Conservation (phyloP, 306 rosid genomes). For the Coriaria nepalensis region DNA sequence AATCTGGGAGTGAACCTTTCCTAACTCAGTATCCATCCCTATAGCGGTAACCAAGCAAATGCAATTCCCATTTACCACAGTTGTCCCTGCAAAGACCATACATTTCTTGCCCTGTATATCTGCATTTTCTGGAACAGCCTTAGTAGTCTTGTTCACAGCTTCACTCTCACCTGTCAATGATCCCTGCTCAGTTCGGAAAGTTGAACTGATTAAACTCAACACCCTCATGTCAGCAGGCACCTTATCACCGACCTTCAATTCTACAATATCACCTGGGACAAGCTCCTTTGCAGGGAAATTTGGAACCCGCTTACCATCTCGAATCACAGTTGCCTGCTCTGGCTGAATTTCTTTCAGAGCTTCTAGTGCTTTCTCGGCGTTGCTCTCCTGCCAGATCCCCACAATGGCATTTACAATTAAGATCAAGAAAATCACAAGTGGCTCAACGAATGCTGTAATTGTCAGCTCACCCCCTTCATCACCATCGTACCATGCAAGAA, state of each 20-base stretch:
- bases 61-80: slow-evolving; percentile 50
- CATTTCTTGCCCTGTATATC: slow-evolving; percentile 35
- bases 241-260: slow-evolving; percentile 35
- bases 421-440: slow-evolving; percentile 38
- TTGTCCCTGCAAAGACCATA: slow-evolving; percentile 43
- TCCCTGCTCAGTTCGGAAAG: slow-evolving; percentile 37
- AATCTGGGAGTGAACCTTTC: slow-evolving; percentile 50
- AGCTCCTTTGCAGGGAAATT: slow-evolving; percentile 62
- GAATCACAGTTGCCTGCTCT: slow-evolving; percentile 55
- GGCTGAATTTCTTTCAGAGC: slow-evolving; percentile 91
- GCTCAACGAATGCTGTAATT: slow-evolving; percentile 46
- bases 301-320: slow-evolving; percentile 28
- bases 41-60: slow-evolving; percentile 45
- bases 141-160: slow-evolving; percentile 34
- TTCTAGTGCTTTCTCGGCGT: slow-evolving; percentile 90
- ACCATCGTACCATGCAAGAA: slow-evolving; percentile 77
- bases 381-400: slow-evolving; percentile 90
- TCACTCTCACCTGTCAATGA: slow-evolving; percentile 46
- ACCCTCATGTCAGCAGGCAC: slow-evolving; percentile 42
- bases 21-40: slow-evolving; percentile 51
- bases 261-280: slow-evolving; percentile 57
- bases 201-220: slow-evolving; percentile 27
- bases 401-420: slow-evolving; percentile 50
- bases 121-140: slow-evolving; percentile 25
- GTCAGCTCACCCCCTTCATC: slow-evolving; percentile 40